Base-by-base conservation (phyloP, 2,329 filamentous ascomycete species). In the Westerdykella sp. region DNA sequence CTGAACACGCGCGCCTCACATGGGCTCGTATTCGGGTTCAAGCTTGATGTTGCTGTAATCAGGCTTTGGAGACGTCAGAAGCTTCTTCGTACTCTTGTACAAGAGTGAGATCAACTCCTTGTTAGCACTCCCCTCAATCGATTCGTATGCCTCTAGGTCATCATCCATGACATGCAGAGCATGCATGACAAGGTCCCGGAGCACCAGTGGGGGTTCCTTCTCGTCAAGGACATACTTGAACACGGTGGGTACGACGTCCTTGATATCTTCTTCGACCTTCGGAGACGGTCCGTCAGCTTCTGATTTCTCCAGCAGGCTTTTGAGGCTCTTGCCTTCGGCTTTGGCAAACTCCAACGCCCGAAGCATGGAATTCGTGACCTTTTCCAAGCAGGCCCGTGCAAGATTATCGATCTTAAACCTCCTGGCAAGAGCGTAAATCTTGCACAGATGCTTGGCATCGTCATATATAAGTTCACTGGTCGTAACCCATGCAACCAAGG, bases 401-500 rank as follows among this genome's bases (percentile, higher is more conserved):
- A 64, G 48, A 1, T 15, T 42, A 0, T 30, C 25, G 4, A 62
- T 38, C 0, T 45, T 47, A 5, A 64, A 45, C 3, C 38, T 22
- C 0, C 25, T 21, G 2, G 56, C 53, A 0, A 64, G 49, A 0
- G 16, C 11, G n/a, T 51, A 41, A 0, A 61, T 14, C 5, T 45
- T 39, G 41, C 51, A 54, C 1, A 55, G 43, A 2, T 56, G 48
- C 1, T 50, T 43, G 0, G 50, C 41, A 18, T 42, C 39, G 0
- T 42, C 32, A 15, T 37, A 52, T 5, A 40, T 6, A 3, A 57
- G 34, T 0, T 21, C 22, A 0, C 21, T 6, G 5, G 40, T 28
- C 34, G 58, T 57, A 0, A 59, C 36, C 59, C 59, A 64, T 6
- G 48, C 14, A 2, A 56, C 39, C 1, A 63, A 11, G 2, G 39